phyloP scores from a whole-genome alignment of 2,329 filamentous ascomycete species.

The Colletotrichum sidae region DNA sequence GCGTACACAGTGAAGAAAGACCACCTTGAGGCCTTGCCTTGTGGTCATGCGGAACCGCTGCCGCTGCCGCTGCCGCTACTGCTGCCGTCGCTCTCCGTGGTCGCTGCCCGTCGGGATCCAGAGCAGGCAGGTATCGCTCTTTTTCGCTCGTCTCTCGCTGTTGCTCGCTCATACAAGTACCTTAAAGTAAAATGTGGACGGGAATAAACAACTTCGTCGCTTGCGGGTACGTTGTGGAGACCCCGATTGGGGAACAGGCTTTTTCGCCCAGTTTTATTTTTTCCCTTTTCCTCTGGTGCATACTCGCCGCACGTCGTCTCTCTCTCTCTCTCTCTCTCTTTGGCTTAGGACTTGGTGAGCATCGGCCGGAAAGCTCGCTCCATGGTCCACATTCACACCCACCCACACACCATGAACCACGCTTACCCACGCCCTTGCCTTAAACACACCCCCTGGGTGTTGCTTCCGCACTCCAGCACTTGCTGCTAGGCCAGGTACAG shows the following conservation, averaged over 20 bases:
- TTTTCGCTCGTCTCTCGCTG: constrained; percentile 30
- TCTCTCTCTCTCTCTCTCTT: constrained; percentile 12
- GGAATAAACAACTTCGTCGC: constrained; percentile 23
- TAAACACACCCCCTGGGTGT: neutral
- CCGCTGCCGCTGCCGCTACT: constrained; percentile 21
- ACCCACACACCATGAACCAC: neutral
- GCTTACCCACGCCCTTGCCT: neutral
- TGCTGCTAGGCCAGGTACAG: neutral
- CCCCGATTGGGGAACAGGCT: constrained; percentile 24
- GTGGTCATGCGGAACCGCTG: constrained; percentile 26
- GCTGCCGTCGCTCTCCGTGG: neutral
- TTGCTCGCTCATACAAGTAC: neutral
- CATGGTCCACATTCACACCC: constrained; percentile 20
- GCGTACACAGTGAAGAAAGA: no score
- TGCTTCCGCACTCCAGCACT: constrained; percentile 6
- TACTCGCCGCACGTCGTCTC: neutral
- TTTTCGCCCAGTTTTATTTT: neutral
- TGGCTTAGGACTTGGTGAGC: constrained; percentile 26
- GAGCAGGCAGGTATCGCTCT: constrained; percentile 12
- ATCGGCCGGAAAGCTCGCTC: constrained; percentile 33
- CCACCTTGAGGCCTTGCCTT: neutral
- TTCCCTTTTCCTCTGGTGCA: neutral
- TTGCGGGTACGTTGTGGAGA: constrained; percentile 33
- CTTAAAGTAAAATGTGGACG: constrained; percentile 7
- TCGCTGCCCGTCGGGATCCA: neutral